phyloP scores from a whole-genome alignment of 1,284 basidiomycete genomes.

The Sanghuangporus sanghuang region DNA sequence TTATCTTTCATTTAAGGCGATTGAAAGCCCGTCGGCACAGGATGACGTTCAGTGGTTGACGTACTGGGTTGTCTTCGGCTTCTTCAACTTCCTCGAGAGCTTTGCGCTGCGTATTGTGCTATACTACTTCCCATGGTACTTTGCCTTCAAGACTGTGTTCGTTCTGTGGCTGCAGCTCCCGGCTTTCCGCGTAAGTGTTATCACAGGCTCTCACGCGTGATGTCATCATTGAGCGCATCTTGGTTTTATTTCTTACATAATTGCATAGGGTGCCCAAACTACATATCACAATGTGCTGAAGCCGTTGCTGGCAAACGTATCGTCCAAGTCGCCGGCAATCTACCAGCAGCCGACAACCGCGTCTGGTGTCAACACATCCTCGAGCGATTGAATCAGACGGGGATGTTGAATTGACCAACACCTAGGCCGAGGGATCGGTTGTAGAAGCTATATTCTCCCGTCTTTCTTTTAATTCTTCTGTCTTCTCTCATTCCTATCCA shows the following conservation, averaged over 20 bases:
- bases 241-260: conserved; percentile 13
- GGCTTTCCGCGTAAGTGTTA: conserved; percentile 63
- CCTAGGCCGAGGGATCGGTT: background rate
- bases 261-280: conserved; percentile 65
- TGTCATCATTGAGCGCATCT: conserved; percentile 11
- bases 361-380: conserved; percentile 34
- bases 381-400: conserved; percentile 24
- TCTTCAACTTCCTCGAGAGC: conserved; percentile 82
- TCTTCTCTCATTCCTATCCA: background rate
- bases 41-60: conserved; percentile 89
- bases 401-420: background rate
- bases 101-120: conserved; percentile 70
- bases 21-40: conserved; percentile 66
- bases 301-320: conserved; percentile 57
- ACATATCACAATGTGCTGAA: conserved; percentile 66
- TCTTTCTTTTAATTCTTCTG: background rate
- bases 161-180: conserved; percentile 85
- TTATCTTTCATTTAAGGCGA: conserved; percentile 81
- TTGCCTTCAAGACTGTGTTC: conserved; percentile 84
- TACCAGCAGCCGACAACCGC: conserved; percentile 25
- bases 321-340: conserved; percentile 26
- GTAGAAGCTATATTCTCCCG: background rate
- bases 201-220: conserved; percentile 5
- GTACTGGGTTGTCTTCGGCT: conserved; percentile 84
- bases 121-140: conserved; percentile 88